Base-by-base conservation (phyloP, 2,329 filamentous ascomycete genomes). In the Penicillium sp. region DNA sequence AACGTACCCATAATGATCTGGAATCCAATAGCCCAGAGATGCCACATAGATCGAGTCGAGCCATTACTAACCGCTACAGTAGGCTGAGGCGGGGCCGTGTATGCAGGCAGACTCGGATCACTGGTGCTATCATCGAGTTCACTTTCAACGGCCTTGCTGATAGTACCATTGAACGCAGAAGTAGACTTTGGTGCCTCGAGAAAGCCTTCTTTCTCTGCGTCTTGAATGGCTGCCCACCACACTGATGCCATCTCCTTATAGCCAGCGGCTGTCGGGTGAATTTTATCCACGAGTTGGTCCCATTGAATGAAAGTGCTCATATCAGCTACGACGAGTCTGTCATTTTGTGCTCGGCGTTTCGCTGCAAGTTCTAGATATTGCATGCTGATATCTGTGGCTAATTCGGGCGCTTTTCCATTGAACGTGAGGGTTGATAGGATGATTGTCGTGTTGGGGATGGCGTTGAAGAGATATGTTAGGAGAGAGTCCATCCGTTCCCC, bases 401-500 rank as follows among this genome's bases (percentile, higher is more conserved):
- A 14, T 5, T 46, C 12, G 5, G 52, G 55, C 1, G 53, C 12
- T 2, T 49, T 35, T 22, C 60, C 57, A 14, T 61, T 67, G 3
- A 66, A 67, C 5, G 73, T 55, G 1, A 74, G 59, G 0, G 72
- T 74, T 4, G 71, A 73, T 6, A 74, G 53, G 19, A 74, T 64
- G 16, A 74, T 61, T 1, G 64, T 67, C 3, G 68, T 69, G 36
- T 60, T 59, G 4, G 62, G 61, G n/a, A 67, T 61, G 1, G 51
- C 37, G 10, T 56, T 41, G 28, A 62, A 67, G 14, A 73, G 50
- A 9, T 62, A 53, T 12, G 60, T 62, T 3, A 74, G 48, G 1
- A 74, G 56, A 2, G 35, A 30, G 17, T 61, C 48, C 61, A 72
- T 68, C 14, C 69, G 61, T 0, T 60, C 51, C 17, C 64, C 65